These are phyloP conservation scores for Fusarium zealandicum DNA, from an alignment of 2,329 filamentous ascomycete species.

Conservation along the genomic window DNA sequence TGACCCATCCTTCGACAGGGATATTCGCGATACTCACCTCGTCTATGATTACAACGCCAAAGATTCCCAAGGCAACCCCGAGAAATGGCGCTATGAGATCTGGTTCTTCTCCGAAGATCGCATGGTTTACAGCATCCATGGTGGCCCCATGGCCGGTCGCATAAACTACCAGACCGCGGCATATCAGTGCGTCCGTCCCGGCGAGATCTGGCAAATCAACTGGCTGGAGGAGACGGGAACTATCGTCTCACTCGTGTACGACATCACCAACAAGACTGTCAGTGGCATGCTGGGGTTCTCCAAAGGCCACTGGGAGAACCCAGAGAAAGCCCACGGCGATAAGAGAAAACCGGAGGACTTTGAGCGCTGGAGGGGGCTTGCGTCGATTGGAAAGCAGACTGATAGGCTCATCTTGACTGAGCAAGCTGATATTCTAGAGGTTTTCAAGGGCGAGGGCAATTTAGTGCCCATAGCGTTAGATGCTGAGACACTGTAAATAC, in stretches of 20 bases:
- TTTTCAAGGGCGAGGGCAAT: conserved; percentile 57
- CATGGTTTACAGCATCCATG: conserved; percentile 66
- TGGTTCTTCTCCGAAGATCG: conserved; percentile 65
- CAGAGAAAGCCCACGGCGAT: conserved; percentile 60
- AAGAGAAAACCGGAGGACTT: conserved; percentile 61
- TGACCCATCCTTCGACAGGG: conserved; percentile 49
- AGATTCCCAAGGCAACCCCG: conserved; percentile 55
- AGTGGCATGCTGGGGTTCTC: conserved; percentile 62
- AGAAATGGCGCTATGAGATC: conserved; percentile 68
- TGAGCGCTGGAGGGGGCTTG: conserved; percentile 58
- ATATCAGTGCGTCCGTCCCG: conserved; percentile 64
- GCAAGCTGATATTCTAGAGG: conserved; percentile 59
- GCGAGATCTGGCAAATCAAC: conserved; percentile 66
- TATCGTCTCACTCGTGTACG: conserved; percentile 62
- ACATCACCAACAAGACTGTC: conserved; percentile 57
- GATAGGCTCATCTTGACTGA: conserved; percentile 61
- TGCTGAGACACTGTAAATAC: conserved; percentile 18
- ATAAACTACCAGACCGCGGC: conserved; percentile 61
- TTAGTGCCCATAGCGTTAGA: conserved; percentile 53
- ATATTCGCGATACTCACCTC: conserved; percentile 61
- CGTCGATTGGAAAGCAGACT: conserved; percentile 56
- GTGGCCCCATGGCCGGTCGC: conserved; percentile 64
- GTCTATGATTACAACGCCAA: conserved; percentile 64
- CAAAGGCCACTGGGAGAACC: conserved; percentile 62
- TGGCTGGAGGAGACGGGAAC: conserved; percentile 69